Evolutionary conservation across 257 asterid genomes (phyloP), one percentile per base, ranked within the genome.

Genomic region (Orobanche coerulescens): DNA sequence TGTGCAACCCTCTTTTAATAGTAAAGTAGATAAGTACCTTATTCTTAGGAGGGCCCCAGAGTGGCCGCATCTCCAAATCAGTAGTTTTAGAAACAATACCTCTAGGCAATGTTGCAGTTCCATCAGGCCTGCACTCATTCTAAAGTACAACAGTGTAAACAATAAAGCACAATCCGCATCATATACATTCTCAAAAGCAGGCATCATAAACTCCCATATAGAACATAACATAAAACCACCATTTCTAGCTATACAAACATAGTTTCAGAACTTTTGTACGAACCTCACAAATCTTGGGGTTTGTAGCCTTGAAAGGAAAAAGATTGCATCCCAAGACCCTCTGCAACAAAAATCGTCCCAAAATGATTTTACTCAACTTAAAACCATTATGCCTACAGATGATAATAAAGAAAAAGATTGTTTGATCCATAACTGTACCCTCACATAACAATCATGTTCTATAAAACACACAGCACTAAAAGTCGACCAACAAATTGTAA

Each of bases 31-130:
- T 26, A 2, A 13, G 36, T 66, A 87, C 88, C 94, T 71, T 76
- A 37, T 61, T 68, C 59, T 68, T 59, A 4, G 82, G 69, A 46
- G 80, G 55, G 20, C 90, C 87, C 78, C 76, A 68, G 3, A 87
- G 81, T 1, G 87, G 76, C 54, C 75, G 77, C 94, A 81, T 84
- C 69, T 84, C 88, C 54, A 87, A 58, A 71, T 84, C 81, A 47
- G 91, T 59, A 7, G 91, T 80, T 61, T 51, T 43, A 18, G 79
- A 64, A 52, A 84, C 78, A 62, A 87, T 82, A 11, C 91, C 88
- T 58, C 77, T 73, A 25, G 95, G 95, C 71, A 87, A 68, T 16
- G 81, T 65, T 75, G 71, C 85, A 25, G 84, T 80, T 59, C 94
- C 95, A 59, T 70, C 78, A 40, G 78, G 77, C 74, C 76, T 77